Percentiles rank a stretch among this genome's conserved stretches.
Conservation (phyloP, 2,329 filamentous ascomycete genomes). For the Venturia oleaginea region DNA sequence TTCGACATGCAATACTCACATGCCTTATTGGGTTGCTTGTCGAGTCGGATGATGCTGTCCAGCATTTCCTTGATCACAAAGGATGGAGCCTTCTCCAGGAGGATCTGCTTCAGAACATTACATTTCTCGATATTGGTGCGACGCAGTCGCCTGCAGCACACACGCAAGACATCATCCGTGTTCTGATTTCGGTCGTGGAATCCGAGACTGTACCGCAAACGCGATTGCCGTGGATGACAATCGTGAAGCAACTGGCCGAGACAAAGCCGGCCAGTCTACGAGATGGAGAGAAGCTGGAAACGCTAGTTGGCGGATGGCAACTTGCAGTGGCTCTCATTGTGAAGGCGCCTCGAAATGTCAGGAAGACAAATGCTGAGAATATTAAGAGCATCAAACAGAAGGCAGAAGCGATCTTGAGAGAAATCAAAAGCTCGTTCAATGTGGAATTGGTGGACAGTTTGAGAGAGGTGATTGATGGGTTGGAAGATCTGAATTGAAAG, state of each 20-base stretch:
- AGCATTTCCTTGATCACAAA: conserved; percentile 12
- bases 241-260: conserved; percentile 7
- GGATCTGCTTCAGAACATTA: neutral
- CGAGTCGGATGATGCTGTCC: conserved; percentile 36
- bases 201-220: conserved; percentile 8
- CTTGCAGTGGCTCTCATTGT: conserved; percentile 2
- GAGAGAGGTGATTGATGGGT: neutral
- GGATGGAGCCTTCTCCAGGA: conserved; percentile 10
- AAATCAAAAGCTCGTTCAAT: neutral
- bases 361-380: neutral
- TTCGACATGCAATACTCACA: conserved; percentile 40
- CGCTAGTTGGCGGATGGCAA: conserved; percentile 8
- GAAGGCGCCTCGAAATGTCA: neutral
- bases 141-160: neutral
- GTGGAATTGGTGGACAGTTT: neutral
- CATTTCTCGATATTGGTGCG: neutral
- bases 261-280: neutral
- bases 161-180: conserved; percentile 10
- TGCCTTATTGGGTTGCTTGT: conserved; percentile 49
- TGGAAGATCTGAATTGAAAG: neutral
- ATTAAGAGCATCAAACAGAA: neutral
- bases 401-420: neutral
- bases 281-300: conserved; percentile 6
- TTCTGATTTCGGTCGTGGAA: neutral
- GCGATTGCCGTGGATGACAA: conserved; percentile 9